A percentile compares a stretch with the other conserved stretches of the same genome.
Conservation (phyloP, 2,329 filamentous ascomycete genomes). For the Claviceps pazoutovae region DNA sequence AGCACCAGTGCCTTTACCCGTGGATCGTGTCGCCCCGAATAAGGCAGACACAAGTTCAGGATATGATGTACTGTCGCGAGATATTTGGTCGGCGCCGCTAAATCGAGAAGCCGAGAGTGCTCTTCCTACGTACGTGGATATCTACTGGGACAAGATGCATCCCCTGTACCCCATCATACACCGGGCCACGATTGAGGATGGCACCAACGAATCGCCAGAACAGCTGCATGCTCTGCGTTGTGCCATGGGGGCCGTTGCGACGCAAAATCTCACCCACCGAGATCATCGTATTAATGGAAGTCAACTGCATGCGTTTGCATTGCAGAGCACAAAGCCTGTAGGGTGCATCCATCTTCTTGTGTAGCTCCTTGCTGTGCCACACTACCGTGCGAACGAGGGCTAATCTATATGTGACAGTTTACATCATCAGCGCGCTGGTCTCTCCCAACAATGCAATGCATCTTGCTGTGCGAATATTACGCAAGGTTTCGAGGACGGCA, state of each 20-base stretch:
- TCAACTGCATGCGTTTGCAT: conserved; percentile 37
- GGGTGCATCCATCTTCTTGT: conserved; percentile 14
- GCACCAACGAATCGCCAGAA: conserved; percentile 17
- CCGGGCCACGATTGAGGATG: conserved; percentile 28
- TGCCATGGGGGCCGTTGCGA: conserved; percentile 44
- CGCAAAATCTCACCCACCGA: conserved; percentile 33
- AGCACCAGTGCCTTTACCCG: conserved; percentile 25
- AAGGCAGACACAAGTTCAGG: conserved; percentile 28
- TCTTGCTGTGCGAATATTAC: conserved; percentile 41
- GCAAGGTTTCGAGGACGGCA: conserved; percentile 38
- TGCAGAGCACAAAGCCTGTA: conserved; percentile 35
- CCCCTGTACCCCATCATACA: conserved; percentile 37
- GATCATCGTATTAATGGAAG: conserved; percentile 37
- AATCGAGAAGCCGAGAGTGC: conserved; percentile 25
- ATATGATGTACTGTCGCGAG: conserved; percentile 18
- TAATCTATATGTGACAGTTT: conserved; percentile 20
- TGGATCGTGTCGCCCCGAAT: conserved; percentile 19
- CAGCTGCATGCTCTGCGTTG: conserved; percentile 30
- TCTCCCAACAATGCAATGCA: conserved; percentile 37
- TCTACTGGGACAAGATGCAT: conserved; percentile 40
- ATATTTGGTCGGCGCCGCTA: conserved; percentile 19
- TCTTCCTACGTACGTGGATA: conserved; percentile 35
- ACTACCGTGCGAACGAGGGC: not conserved
- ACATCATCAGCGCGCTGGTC: conserved; percentile 24
- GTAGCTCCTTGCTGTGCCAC: not conserved